Conservation (phyloP, 164 flowering plant species). For the Sextonia rubra region DNA sequence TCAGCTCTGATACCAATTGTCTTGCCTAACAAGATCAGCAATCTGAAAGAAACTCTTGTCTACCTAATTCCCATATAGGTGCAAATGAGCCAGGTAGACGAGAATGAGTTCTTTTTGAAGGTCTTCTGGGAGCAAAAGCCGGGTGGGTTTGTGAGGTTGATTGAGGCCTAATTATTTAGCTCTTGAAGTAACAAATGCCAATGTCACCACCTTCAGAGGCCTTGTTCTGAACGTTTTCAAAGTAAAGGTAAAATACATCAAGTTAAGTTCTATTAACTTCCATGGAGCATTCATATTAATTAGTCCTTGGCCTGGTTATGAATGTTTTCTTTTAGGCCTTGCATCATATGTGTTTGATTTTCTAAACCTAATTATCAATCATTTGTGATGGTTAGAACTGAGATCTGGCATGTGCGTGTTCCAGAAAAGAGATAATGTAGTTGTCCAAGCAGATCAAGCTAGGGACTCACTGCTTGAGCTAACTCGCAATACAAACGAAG, state of each 20-base stretch:
- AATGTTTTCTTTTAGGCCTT: too few species aligned
- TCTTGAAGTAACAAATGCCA: constrained; percentile 73
- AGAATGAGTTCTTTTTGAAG: constrained; percentile 66
- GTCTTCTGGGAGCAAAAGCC: constrained; percentile 75
- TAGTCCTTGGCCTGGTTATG: too few species aligned
- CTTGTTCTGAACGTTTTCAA: constrained; percentile 67
- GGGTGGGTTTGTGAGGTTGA: constrained; percentile 71
- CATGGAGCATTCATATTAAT: too few species aligned
- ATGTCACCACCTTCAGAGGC: constrained; percentile 55
- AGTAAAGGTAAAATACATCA: constrained; percentile 50
- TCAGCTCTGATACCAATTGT: too few species aligned
- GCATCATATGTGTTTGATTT: too few species aligned
- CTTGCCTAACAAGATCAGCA: too few species aligned
- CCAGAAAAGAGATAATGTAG: constrained; percentile 71
- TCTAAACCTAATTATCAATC: too few species aligned
- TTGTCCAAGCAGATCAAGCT: constrained; percentile 67
- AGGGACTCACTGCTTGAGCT: constrained; percentile 76
- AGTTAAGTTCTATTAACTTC: too few species aligned
- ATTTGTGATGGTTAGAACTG: background rate
- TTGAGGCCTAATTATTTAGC: constrained; percentile 78
- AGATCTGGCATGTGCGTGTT: background rate
- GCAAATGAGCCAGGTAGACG: constrained; percentile 66
- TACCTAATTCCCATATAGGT: constrained; percentile 25
- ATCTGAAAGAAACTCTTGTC: too few species aligned
- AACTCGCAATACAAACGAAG: constrained; percentile 41